Evolutionary conservation across 352 stramenopile genomes (phyloP).

Genomic region (Phytophthora pisi): DNA sequence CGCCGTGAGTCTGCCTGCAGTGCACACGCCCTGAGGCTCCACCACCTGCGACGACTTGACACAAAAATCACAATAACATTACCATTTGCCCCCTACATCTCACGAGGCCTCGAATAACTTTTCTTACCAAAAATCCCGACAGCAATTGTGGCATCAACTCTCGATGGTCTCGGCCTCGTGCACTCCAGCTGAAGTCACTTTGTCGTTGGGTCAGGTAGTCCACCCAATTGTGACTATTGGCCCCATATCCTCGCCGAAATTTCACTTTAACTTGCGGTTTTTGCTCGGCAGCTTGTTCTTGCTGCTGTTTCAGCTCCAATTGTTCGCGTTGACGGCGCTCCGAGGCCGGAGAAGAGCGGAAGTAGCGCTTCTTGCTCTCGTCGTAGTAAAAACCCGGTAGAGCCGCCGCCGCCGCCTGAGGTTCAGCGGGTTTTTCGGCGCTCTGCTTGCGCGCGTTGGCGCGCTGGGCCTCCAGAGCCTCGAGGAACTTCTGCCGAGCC

Average conservation of each 20-base stretch:
- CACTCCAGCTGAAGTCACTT: slow-evolving; percentile 41
- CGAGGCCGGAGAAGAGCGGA: slow-evolving; percentile 32
- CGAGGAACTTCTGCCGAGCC: slow-evolving; percentile 53
- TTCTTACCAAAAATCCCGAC: slow-evolving; percentile 30
- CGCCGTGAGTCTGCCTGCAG: slow-evolving; percentile 33
- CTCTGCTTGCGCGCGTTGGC: slow-evolving; percentile 40
- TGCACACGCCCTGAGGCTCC: slow-evolving; percentile 24
- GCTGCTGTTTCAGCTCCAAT: slow-evolving; percentile 30
- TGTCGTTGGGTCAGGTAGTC: slow-evolving; percentile 40
- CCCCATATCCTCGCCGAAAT: slow-evolving; percentile 6
- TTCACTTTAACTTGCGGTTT: slow-evolving; percentile 14
- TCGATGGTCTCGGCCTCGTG: slow-evolving; percentile 24
- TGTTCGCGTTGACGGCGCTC: slow-evolving; percentile 26
- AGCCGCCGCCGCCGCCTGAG: slow-evolving; percentile 3
- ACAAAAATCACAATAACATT: not conserved
- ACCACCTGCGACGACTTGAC: slow-evolving; percentile 36
- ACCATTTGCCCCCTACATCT: too few relatives aligned
- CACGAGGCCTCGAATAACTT: too few relatives aligned
- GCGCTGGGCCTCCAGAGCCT: slow-evolving; percentile 63
- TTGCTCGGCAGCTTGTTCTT: slow-evolving; percentile 12
- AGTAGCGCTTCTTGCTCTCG: slow-evolving; percentile 54
- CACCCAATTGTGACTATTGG: slow-evolving; percentile 31
- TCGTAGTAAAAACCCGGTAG: slow-evolving; percentile 72
- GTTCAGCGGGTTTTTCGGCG: slow-evolving; percentile 6
- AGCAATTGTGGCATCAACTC: slow-evolving; percentile 39